phyloP scores from a whole-genome alignment of 1,139 yeast species.

The Yamadazyma songkhlaensis region DNA sequence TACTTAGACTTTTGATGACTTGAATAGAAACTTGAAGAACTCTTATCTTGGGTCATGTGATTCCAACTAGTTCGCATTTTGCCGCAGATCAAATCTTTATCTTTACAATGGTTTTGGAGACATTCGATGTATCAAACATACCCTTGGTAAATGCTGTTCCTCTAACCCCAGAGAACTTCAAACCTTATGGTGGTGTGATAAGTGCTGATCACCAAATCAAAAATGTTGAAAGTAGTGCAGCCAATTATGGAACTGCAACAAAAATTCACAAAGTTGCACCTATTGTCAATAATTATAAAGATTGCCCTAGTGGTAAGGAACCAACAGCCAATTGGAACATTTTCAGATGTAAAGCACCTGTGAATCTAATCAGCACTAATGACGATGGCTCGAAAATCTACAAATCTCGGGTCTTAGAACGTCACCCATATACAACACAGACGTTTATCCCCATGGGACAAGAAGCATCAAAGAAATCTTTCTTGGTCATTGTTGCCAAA shows the following conservation, averaged over 20 bases:
- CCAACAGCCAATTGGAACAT: slow-evolving; percentile 76
- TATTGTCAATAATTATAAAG: slow-evolving; percentile 48
- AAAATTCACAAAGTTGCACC: slow-evolving; percentile 75
- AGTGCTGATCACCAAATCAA: slow-evolving; percentile 45
- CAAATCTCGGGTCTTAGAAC: slow-evolving; percentile 69
- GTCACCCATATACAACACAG: slow-evolving; percentile 91
- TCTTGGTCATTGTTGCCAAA: slow-evolving; percentile 78
- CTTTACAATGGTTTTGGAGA: slow-evolving; percentile 36
- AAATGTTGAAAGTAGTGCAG: slow-evolving; percentile 38
- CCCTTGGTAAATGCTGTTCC: slow-evolving; percentile 33
- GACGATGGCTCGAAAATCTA: slow-evolving; percentile 33
- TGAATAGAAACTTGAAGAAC: too few species aligned
- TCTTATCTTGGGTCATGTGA: too few species aligned
- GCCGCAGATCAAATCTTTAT: too few species aligned
- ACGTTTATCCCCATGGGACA: slow-evolving; percentile 89
- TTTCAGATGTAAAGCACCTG: slow-evolving; percentile 78
- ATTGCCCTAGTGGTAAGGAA: slow-evolving; percentile 43
- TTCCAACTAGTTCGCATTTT: too few species aligned
- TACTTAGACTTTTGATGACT: too few species aligned
- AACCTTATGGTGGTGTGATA: slow-evolving; percentile 44
- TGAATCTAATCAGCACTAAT: slow-evolving; percentile 43
- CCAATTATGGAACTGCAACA: slow-evolving; percentile 92
- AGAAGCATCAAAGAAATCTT: slow-evolving; percentile 46
- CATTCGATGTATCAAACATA: slow-evolving; percentile 26
- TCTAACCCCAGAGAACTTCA: slow-evolving; percentile 41